Percentiles rank a stretch among this genome's conserved stretches.
These are phyloP conservation scores for Nothophaeocryptopus gaeumannii DNA, from an alignment of 2,329 filamentous ascomycete genomes.

Conservation along the genomic window DNA sequence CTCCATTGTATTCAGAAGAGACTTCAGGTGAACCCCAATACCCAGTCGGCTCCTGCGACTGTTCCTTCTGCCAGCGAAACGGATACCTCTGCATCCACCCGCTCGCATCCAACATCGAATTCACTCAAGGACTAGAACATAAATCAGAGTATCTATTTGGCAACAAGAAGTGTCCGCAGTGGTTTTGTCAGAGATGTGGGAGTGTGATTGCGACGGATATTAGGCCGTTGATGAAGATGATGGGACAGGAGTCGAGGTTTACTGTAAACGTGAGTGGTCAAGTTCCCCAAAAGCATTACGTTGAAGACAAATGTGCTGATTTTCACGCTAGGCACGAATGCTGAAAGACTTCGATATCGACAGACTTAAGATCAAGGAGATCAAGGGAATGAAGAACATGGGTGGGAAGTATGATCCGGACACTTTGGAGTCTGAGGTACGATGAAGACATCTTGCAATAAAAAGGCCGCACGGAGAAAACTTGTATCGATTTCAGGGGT, in stretches of 20 bases:
- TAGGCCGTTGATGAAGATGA: constrained; percentile 15
- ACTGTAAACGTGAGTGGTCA: constrained; percentile 25
- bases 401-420: constrained; percentile 14
- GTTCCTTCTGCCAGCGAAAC: constrained; percentile 26
- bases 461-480: background rate
- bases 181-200: constrained; percentile 27
- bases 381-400: constrained; percentile 18
- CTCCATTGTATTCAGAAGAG: constrained; percentile 23
- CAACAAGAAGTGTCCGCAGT: constrained; percentile 21
- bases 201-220: constrained; percentile 25
- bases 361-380: constrained; percentile 18
- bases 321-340: constrained; percentile 27
- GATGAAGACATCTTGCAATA: background rate
- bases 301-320: no score
- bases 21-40: constrained; percentile 11
- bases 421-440: background rate
- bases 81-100: constrained; percentile 25
- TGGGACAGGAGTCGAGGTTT: constrained; percentile 17
- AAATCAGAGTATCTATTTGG: constrained; percentile 22
- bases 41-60: constrained; percentile 24
- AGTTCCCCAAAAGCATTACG: no score
- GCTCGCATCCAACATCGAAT: constrained; percentile 19
- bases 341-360: constrained; percentile 23
- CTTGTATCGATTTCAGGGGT: no score
- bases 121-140: constrained; percentile 22